These are phyloP conservation scores for Sphaerulina vaccinii DNA, from an alignment of 2,329 filamentous ascomycete genomes.

Conservation along the genomic window DNA sequence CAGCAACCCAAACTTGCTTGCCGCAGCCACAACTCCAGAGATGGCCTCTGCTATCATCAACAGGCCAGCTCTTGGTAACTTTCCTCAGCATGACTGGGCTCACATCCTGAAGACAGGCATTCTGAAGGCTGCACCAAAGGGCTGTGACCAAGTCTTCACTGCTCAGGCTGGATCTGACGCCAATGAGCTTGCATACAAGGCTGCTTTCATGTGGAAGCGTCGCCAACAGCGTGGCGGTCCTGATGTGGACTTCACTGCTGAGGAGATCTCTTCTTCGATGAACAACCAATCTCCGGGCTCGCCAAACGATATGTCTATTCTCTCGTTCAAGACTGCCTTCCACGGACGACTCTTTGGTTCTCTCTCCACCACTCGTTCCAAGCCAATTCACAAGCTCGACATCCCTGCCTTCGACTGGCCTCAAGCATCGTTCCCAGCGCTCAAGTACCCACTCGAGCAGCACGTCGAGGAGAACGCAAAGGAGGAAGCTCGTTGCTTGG, in stretches of 20 bases:
- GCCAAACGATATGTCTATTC: slow-evolving; percentile 73
- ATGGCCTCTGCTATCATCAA: slow-evolving; percentile 83
- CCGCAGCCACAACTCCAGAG: slow-evolving; percentile 69
- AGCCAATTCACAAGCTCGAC: slow-evolving; percentile 92
- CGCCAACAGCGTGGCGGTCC: slow-evolving; percentile 77
- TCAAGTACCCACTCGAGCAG: slow-evolving; percentile 84
- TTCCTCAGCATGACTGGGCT: slow-evolving; percentile 82
- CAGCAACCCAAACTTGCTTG: slow-evolving; percentile 76
- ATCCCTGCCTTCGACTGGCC: slow-evolving; percentile 96
- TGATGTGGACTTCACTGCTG: slow-evolving; percentile 72
- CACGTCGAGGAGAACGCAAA: slow-evolving; percentile 76
- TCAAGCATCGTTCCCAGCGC: slow-evolving; percentile 77
- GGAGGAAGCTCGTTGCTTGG: slow-evolving; percentile 76
- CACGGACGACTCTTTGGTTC: slow-evolving; percentile 87
- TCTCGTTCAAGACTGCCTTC: slow-evolving; percentile 86
- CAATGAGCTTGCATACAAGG: slow-evolving; percentile 94
- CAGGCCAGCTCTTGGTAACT: slow-evolving; percentile 85
- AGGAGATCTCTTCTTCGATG: slow-evolving; percentile 75
- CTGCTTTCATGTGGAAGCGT: slow-evolving; percentile 88
- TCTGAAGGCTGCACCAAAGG: slow-evolving; percentile 77
- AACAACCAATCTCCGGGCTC: slow-evolving; percentile 76
- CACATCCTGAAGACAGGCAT: slow-evolving; percentile 75
- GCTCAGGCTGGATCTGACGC: slow-evolving; percentile 86
- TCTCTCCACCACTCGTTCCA: slow-evolving; percentile 84
- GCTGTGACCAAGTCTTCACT: slow-evolving; percentile 85